Evolutionary conservation across 1,284 basidiomycete genomes (phyloP).

Genomic region (Puccinia novopanici): DNA sequence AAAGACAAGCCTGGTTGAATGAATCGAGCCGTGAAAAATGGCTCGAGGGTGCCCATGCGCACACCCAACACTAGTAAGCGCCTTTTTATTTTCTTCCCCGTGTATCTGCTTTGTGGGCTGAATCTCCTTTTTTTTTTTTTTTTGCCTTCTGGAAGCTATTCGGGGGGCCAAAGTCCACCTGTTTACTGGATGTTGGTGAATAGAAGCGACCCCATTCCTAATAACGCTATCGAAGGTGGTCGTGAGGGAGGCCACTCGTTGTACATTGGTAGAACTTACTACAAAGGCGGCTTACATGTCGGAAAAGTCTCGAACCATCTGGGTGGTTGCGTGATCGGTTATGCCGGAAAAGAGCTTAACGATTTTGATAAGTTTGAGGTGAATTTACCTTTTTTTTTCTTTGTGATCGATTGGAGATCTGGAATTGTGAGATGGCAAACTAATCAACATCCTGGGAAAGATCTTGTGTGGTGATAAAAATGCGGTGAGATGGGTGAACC

Average conservation of each 20-base stretch:
- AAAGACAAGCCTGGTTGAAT: conserved; percentile 40
- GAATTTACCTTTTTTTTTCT: not conserved
- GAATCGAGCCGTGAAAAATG: conserved; percentile 47
- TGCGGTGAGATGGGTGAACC: conserved; percentile 35
- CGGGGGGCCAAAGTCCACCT: conserved; percentile 44
- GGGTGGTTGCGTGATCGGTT: conserved; percentile 44
- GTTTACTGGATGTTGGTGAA: conserved; percentile 36
- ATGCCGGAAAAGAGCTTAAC: conserved; percentile 36
- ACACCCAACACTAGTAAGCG: conserved; percentile 40
- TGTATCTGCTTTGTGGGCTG: not conserved
- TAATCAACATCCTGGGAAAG: not conserved
- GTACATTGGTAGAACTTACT: conserved; percentile 37
- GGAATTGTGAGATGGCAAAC: not conserved
- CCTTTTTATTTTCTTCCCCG: not conserved
- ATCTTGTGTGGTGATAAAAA: conserved; percentile 41
- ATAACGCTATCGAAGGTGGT: conserved; percentile 45
- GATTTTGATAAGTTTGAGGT: conserved; percentile 45
- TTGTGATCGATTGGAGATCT: too few relatives aligned
- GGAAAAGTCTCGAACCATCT: conserved; percentile 36
- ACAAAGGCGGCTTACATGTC: conserved; percentile 40
- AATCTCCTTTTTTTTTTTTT: not conserved
- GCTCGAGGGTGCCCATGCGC: conserved; percentile 39
- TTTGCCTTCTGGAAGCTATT: not conserved
- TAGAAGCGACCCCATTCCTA: conserved; percentile 32
- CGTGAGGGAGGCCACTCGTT: conserved; percentile 39